phyloP scores from a whole-genome alignment of 1,284 basidiomycete species.

The Sutorius eximius region DNA sequence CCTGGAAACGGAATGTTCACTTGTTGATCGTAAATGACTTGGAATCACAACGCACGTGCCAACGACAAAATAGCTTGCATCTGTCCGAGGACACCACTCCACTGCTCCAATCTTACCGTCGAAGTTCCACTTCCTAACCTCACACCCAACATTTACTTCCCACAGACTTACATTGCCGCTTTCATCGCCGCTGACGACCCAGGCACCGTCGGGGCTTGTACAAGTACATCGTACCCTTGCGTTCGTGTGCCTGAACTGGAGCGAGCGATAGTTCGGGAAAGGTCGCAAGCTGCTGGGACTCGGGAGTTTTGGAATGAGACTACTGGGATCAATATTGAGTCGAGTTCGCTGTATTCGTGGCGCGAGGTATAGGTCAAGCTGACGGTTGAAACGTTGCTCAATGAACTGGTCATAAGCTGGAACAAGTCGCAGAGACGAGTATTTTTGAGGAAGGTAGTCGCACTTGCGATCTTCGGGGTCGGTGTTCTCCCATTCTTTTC shows the following conservation, averaged over 20 bases:
- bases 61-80: conserved; percentile 81
- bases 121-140: conserved; percentile 88
- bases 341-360: conserved; percentile 88
- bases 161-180: conserved; percentile 86
- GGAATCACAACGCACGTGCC: conserved; percentile 61
- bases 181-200: conserved; percentile 93
- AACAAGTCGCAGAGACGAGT: conserved; percentile 83
- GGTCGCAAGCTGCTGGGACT: conserved; percentile 90
- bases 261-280: conserved; percentile 86
- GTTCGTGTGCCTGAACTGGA: conserved; percentile 72
- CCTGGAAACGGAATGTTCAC: conserved; percentile 41
- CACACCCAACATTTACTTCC: conserved; percentile 92
- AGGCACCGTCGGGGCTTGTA: conserved; percentile 86
- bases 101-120: conserved; percentile 79
- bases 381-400: conserved; percentile 91
- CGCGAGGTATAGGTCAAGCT: conserved; percentile 96
- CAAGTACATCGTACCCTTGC: conserved; percentile 76
- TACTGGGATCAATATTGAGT: conserved; percentile 89
- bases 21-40: conserved; percentile 4
- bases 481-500: conserved; percentile 78
- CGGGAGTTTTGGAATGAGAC: conserved; percentile 94
- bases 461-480: conserved; percentile 92
- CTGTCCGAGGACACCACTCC: conserved; percentile 92
- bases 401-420: conserved; percentile 93
- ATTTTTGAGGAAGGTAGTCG: conserved; percentile 89